Conservation (phyloP, 73 alveolate genomes). For the Paramecium octaurelia region DNA sequence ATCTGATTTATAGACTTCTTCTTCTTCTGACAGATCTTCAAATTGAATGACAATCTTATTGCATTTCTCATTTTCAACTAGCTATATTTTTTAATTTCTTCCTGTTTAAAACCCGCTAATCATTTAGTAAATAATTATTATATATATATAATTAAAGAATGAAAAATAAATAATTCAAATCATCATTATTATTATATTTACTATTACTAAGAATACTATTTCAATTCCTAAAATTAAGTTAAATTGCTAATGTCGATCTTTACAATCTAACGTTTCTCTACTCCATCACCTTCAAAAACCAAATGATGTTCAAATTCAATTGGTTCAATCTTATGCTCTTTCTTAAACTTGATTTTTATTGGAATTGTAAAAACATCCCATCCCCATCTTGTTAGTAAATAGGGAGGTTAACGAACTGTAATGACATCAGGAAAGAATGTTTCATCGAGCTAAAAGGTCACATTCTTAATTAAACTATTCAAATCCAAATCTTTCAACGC, state of each 20-base stretch:
- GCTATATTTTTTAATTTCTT: neutral
- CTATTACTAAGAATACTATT: neutral
- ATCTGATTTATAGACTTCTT: neutral
- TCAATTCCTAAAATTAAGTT: neutral
- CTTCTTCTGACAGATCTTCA: neutral
- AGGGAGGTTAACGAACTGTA: neutral
- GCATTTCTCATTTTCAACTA: neutral
- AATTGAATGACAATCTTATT: neutral
- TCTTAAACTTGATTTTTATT: neutral
- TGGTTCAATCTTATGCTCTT: neutral
- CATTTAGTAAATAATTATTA: neutral
- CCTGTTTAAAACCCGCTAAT: neutral
- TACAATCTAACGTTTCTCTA: neutral
- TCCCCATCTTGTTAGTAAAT: neutral
- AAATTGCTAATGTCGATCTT: neutral
- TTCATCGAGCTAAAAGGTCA: neutral
- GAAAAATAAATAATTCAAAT: neutral
- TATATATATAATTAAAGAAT: neutral
- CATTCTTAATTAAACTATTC: neutral
- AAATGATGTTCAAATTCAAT: neutral
- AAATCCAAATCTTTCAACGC: neutral
- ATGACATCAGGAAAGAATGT: neutral
- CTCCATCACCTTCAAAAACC: neutral
- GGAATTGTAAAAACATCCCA: neutral
- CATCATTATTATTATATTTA: neutral